These are phyloP conservation scores for Trapa bicornis DNA, from an alignment of 345 rosid genomes.

Conservation along the genomic window DNA sequence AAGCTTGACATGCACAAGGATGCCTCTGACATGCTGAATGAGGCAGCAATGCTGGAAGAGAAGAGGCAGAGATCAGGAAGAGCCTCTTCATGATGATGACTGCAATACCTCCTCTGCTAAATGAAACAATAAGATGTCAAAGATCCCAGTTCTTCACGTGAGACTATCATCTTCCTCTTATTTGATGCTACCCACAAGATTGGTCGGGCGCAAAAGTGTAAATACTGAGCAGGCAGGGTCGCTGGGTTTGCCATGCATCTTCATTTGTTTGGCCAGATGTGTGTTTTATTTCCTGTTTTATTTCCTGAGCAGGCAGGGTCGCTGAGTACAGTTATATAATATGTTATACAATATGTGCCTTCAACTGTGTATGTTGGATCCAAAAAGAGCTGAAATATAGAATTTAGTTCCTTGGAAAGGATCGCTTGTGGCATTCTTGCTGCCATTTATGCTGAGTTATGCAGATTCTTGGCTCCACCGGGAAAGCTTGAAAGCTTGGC, in stretches of 20 bases:
- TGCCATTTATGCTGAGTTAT: not conserved
- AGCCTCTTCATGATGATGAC: constrained; percentile 27
- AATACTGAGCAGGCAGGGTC: not conserved
- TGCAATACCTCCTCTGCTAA: not conserved
- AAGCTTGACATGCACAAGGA: constrained; percentile 93
- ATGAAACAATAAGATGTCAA: not conserved
- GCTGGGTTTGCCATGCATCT: not conserved
- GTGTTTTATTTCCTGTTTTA: not conserved
- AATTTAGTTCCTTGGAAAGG: not conserved
- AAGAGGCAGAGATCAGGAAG: constrained; percentile 66
- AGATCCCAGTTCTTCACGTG: not conserved
- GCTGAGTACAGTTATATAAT: too few relatives aligned
- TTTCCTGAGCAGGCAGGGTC: too few relatives aligned
- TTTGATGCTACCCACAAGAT: not conserved
- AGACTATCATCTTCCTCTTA: not conserved
- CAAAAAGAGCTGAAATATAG: not conserved
- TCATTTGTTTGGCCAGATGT: not conserved
- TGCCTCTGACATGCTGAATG: constrained; percentile 88
- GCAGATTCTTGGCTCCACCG: not conserved
- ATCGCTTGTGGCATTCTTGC: not conserved
- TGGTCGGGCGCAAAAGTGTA: not conserved
- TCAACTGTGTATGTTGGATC: not conserved
- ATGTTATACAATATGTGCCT: not conserved
- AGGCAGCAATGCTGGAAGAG: constrained; percentile 76
- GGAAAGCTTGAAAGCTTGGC: not conserved